These are phyloP conservation scores for Arthrobotrys conoides DNA, from an alignment of 2,329 filamentous ascomycete genomes.

Conservation along the genomic window DNA sequence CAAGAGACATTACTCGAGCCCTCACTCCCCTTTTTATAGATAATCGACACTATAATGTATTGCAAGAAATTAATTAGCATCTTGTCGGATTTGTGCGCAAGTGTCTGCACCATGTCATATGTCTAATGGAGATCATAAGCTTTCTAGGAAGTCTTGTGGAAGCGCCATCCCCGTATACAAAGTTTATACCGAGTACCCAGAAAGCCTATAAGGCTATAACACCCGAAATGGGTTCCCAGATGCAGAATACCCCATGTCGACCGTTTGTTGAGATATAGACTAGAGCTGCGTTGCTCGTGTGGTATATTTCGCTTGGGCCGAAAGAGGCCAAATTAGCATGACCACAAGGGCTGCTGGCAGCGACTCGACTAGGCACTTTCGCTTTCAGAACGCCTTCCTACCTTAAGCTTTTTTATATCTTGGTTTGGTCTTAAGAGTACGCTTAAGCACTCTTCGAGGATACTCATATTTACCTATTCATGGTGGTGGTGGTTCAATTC, in stretches of 20 bases:
- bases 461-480: no score
- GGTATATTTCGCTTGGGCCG: neutral
- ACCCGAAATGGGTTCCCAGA: slow-evolving; percentile 8
- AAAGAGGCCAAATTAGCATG: slow-evolving; percentile 6
- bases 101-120: neutral
- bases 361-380: no score
- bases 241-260: slow-evolving; percentile 1
- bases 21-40: slow-evolving; percentile 5
- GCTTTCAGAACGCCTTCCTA: no score
- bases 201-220: neutral
- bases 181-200: slow-evolving; percentile 1
- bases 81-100: neutral
- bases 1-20: neutral
- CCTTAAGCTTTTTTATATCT: no score
- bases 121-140: slow-evolving; percentile 3
- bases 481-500: no score
- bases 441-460: no score
- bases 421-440: no score
- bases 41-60: neutral
- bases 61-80: neutral
- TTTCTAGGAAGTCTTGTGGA: slow-evolving; percentile 1
- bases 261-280: neutral
- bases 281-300: slow-evolving; percentile 3
- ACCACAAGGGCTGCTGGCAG: no score
- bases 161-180: neutral